These are phyloP conservation scores for Gentiana macrophylla DNA, from an alignment of 257 asterid species.

Conservation along the genomic window DNA sequence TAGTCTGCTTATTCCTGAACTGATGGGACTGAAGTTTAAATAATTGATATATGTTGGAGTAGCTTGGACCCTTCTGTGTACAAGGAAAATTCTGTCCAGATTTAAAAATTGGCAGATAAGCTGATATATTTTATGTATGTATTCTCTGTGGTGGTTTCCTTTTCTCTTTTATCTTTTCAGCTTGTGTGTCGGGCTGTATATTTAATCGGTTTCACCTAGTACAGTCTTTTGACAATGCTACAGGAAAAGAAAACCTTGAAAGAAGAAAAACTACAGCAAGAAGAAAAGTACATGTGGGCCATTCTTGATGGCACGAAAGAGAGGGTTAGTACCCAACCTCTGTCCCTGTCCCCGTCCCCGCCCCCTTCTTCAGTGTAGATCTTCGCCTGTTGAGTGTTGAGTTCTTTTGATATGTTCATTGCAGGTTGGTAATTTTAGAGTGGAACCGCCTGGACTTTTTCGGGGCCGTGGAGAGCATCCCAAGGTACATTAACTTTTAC, in stretches of 20 bases:
- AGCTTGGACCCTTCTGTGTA: too few species aligned
- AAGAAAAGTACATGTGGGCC: conserved; percentile 98
- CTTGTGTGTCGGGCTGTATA: not conserved
- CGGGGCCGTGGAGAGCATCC: conserved; percentile 99
- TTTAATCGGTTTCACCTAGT: not conserved
- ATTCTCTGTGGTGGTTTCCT: too few species aligned
- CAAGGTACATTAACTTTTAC: conserved; percentile 39
- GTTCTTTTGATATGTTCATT: conserved; percentile 20
- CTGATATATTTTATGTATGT: too few species aligned
- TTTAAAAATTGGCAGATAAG: too few species aligned
- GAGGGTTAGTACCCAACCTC: conserved; percentile 38
- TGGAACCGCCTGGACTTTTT: conserved; percentile 97
- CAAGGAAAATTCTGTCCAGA: too few species aligned
- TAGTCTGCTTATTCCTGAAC: too few species aligned
- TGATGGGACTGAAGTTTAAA: too few species aligned
- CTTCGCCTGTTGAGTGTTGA: not conserved
- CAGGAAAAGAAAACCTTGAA: conserved; percentile 82
- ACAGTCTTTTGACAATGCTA: conserved; percentile 9
- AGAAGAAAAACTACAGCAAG: conserved; percentile 82
- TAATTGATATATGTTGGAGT: too few species aligned
- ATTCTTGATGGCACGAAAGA: conserved; percentile 72
- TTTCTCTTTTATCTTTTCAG: too few species aligned
- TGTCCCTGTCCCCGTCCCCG: not conserved
- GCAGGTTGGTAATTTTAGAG: conserved; percentile 98
- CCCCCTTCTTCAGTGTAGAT: too few species aligned